Evolutionary conservation across 441 rosid genomes (phyloP), one percentile per base, ranked within the genome.

Genomic region (Mallotus repandus): DNA sequence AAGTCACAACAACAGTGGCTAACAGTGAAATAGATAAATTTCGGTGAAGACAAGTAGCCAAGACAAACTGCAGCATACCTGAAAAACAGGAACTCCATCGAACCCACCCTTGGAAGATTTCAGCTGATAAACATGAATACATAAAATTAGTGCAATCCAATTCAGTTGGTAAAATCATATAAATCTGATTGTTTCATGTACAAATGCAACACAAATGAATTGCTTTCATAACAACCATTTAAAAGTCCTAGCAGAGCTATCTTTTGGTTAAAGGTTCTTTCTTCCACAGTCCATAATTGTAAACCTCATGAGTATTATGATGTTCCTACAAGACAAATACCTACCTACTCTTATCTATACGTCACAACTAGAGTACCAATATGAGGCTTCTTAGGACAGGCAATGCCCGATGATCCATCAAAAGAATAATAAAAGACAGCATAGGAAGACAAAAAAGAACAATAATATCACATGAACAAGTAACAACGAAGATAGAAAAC

Each of bases 61-160:
- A 54, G 54, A 22, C n/a, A 73, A 65, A 29, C 56, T 14, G 46
- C 7, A 58, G 68, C 77, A 5, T 81, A 94, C 98, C 97, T 94
- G 97, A 71, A 94, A 94, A 74, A 94, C 89, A 4, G 98, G 98
- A 81, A 94, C 98, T 82, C 97, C 97, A 81, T 94, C 97, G 73
- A 92, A 94, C 41, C 91, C 91, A 69, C 69, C 80, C 77, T 77
- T 89, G 56, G 69, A 68, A 63, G 88, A 73, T 83, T 92, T 90
- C 77, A 90, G 77, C 97, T 90, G 81, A 69, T 48, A 78, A 60
- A 53, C 69, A 81, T 41, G 58, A 13, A 80, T 46, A 63, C 15
- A 67, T 69, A 29, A 29, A 76, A 57, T 57, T 25, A 38, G 41
- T 71, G 32, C 38, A 52, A 52, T 19, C 50, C 7, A 64, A 58